Percentiles rank a stretch among this genome's conserved stretches.
phyloP scores from a whole-genome alignment of 2,329 filamentous ascomycete species.

The Purpureocillium lavendulum region DNA sequence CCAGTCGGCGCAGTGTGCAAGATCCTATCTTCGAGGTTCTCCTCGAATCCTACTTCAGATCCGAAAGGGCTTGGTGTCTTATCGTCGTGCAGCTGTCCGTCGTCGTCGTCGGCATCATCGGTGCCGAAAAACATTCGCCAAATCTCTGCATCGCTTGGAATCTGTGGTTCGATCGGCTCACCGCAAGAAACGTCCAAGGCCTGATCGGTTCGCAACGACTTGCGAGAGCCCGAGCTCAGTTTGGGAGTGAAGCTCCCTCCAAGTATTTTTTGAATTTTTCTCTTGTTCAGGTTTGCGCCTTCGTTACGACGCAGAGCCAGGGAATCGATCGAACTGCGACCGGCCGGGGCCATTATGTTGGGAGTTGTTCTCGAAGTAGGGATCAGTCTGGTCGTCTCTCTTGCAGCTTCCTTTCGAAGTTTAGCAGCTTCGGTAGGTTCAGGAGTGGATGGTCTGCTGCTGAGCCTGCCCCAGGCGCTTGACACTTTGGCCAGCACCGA shows the following conservation, averaged over 20 bases:
- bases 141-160: background rate
- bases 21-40: conserved; percentile 28
- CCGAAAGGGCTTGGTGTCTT: conserved; percentile 19
- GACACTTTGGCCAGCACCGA: conserved; percentile 24
- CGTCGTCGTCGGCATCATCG: background rate
- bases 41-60: conserved; percentile 27
- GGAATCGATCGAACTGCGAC: conserved; percentile 17
- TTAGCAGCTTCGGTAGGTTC: conserved; percentile 8
- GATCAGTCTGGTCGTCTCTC: background rate
- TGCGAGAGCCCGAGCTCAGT: conserved; percentile 18
- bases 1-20: conserved; percentile 25
- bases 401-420: conserved; percentile 4
- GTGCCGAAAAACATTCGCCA: background rate
- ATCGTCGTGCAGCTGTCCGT: background rate
- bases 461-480: conserved; percentile 22
- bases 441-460: conserved; percentile 16
- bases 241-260: conserved; percentile 20
- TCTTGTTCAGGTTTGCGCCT: conserved; percentile 22
- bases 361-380: background rate
- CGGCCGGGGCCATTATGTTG: background rate
- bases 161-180: conserved; percentile 6
- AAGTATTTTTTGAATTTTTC: conserved; percentile 24
- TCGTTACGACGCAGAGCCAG: conserved; percentile 25
- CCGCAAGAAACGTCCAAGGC: conserved; percentile 21
- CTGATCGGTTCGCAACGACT: conserved; percentile 15